phyloP scores from a whole-genome alignment of 2,329 filamentous ascomycete genomes.

The Neonectria neomacrospora region DNA sequence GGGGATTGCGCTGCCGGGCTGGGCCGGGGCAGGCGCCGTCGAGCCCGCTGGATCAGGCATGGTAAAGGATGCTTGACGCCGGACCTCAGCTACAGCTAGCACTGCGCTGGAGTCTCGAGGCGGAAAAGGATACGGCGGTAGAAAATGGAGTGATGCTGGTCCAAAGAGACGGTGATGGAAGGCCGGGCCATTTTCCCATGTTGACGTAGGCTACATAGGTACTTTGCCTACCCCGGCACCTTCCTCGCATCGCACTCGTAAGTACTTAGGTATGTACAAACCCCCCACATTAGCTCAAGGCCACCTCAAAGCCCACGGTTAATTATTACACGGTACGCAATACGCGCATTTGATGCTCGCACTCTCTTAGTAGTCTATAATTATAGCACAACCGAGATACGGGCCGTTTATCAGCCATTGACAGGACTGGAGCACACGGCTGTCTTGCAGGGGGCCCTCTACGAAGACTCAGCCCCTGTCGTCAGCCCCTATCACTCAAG shows the following conservation, averaged over 20 bases:
- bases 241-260: slow-evolving; percentile 11
- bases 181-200: slow-evolving; percentile 28
- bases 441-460: background rate
- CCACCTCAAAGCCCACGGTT: slow-evolving; percentile 4
- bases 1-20: slow-evolving; percentile 60
- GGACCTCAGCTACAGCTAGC: slow-evolving; percentile 42
- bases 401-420: background rate
- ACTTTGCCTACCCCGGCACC: slow-evolving; percentile 11
- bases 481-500: background rate
- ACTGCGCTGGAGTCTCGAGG: slow-evolving; percentile 42
- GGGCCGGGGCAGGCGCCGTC: slow-evolving; percentile 37
- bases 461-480: background rate
- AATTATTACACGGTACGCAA: background rate
- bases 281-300: slow-evolving; percentile 20
- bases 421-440: background rate
- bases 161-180: slow-evolving; percentile 32
- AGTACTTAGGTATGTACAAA: too few relatives aligned
- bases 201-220: slow-evolving; percentile 25
- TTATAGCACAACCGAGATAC: background rate
- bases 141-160: slow-evolving; percentile 39
- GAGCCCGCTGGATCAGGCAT: slow-evolving; percentile 37
- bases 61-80: slow-evolving; percentile 32
- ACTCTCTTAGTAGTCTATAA: background rate
- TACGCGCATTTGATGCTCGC: slow-evolving; percentile 3
- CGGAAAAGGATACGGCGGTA: slow-evolving; percentile 34